A percentile compares a stretch with the other conserved stretches of the same genome.
These are phyloP conservation scores for Gaeumannomyces sp. DNA, from an alignment of 2,329 filamentous ascomycete genomes.

Conservation along the genomic window DNA sequence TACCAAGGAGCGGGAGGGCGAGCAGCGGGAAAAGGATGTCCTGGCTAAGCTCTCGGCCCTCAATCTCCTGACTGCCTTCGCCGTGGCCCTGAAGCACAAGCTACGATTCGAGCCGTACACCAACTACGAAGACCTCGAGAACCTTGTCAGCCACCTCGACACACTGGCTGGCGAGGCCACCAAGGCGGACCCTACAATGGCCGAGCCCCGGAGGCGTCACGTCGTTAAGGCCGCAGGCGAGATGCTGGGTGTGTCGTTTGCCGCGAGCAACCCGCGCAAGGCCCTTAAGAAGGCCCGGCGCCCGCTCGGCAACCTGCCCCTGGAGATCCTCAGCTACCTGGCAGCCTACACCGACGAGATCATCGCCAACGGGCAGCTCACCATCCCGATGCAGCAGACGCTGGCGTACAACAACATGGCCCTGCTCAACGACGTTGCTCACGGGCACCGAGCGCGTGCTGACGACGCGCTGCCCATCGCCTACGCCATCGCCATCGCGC, in stretches of 20 bases:
- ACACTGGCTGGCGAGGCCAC: slow-evolving; percentile 53
- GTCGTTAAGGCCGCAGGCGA: slow-evolving; percentile 51
- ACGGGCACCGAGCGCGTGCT: slow-evolving; percentile 66
- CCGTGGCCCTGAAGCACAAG: slow-evolving; percentile 64
- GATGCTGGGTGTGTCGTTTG: slow-evolving; percentile 62
- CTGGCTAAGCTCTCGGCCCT: slow-evolving; percentile 60
- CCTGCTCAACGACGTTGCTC: slow-evolving; percentile 57
- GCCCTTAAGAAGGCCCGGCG: slow-evolving; percentile 59
- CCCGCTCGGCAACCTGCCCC: slow-evolving; percentile 64
- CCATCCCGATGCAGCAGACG: slow-evolving; percentile 43
- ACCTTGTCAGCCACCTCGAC: slow-evolving; percentile 57
- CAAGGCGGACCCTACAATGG: slow-evolving; percentile 29
- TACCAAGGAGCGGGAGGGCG: slow-evolving; percentile 53
- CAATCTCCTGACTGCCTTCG: slow-evolving; percentile 64
- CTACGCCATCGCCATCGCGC: slow-evolving; percentile 68
- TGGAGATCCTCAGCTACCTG: slow-evolving; percentile 64
- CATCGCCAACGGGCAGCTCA: slow-evolving; percentile 42
- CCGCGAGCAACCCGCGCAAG: slow-evolving; percentile 64
- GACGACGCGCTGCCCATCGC: slow-evolving; percentile 62
- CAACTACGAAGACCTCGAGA: slow-evolving; percentile 60
- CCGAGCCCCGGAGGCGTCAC: slow-evolving; percentile 23
- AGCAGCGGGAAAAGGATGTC: slow-evolving; percentile 54
- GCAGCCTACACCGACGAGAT: slow-evolving; percentile 54
- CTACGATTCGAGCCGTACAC: slow-evolving; percentile 68
- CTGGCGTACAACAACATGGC: slow-evolving; percentile 43